Evolutionary conservation across 2,329 filamentous ascomycete species (phyloP).

Genomic region (Dryadomyces quercus-mongolicae): DNA sequence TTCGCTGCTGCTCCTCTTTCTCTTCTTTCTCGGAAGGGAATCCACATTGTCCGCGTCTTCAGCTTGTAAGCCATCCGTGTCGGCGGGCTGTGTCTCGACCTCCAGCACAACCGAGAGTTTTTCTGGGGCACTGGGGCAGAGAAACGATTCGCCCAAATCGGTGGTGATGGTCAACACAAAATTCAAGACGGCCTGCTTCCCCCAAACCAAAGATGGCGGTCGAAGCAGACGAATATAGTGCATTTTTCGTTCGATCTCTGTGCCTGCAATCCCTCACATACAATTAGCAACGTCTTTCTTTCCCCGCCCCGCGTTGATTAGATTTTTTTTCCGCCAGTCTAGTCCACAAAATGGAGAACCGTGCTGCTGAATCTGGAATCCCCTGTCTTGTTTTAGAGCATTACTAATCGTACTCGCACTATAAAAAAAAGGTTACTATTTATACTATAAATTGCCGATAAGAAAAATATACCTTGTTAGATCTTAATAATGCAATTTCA

Average conservation of each 20-base stretch:
- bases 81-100: not conserved
- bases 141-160: constrained; percentile 43
- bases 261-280: too few species aligned
- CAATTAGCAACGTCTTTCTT: not conserved
- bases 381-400: too few species aligned
- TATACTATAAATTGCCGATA: not conserved
- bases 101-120: constrained; percentile 23
- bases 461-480: not conserved
- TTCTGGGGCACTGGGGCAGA: constrained; percentile 32
- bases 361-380: too few species aligned
- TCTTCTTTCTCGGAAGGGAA: not conserved
- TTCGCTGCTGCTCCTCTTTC: not conserved
- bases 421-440: too few species aligned
- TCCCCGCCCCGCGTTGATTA: not conserved
- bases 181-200: constrained; percentile 20
- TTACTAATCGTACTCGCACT: too few species aligned
- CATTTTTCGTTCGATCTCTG: constrained; percentile 23
- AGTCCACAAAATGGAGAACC: too few species aligned
- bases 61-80: too few species aligned
- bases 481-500: not conserved
- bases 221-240: constrained; percentile 46
- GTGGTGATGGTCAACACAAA: constrained; percentile 44
- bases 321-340: not conserved
- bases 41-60: not conserved
- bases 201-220: constrained; percentile 25